Conservation (phyloP, 345 rosid species). For the Melaleuca quinquenervia region DNA sequence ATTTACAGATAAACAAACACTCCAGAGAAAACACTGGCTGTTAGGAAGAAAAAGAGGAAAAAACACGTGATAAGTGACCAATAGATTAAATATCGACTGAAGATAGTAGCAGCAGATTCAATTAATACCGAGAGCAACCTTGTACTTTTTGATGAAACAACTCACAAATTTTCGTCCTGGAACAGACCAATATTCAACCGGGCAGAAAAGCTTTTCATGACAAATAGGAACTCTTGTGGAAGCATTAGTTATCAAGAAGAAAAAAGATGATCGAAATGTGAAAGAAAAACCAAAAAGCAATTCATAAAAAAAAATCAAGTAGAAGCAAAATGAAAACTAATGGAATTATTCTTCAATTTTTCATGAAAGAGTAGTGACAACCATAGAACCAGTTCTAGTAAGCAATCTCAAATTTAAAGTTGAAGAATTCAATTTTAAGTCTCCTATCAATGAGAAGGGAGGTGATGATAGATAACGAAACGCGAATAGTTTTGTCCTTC, state of each 20-base stretch:
- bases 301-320: background rate
- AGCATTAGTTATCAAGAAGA: background rate
- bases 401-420: background rate
- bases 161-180: background rate
- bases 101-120: background rate
- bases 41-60: background rate
- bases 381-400: background rate
- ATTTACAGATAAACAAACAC: background rate
- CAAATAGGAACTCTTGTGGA: background rate
- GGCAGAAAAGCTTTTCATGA: background rate
- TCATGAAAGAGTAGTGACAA: background rate
- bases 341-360: background rate
- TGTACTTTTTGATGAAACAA: background rate
- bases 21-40: background rate
- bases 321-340: background rate
- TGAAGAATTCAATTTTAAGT: background rate
- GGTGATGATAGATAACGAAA: background rate
- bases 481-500: background rate
- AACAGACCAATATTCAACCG: background rate
- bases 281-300: background rate
- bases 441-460: background rate
- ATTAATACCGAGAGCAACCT: background rate
- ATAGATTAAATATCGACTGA: background rate
- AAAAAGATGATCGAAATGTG: background rate
- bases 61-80: background rate